Evolutionary conservation across 495 filamentous ascomycete species (phyloP).

Genomic region (Xylaria sp.): DNA sequence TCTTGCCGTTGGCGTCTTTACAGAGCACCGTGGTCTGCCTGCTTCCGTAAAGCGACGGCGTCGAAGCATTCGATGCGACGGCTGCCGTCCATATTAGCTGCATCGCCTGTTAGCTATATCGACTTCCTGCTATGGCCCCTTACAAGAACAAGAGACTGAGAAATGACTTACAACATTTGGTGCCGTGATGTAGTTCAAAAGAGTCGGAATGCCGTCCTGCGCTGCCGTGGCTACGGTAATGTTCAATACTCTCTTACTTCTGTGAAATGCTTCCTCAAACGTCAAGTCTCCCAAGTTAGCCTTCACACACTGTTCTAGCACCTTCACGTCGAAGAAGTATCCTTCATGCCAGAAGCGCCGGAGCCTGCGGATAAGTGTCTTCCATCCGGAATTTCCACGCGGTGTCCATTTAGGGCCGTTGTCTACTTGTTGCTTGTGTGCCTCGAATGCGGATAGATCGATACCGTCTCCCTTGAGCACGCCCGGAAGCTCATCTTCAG

Average conservation of each 20-base stretch:
- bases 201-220: slow-evolving; percentile 77
- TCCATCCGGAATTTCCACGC: slow-evolving; percentile 53
- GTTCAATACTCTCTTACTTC: slow-evolving; percentile 87
- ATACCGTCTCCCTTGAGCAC: slow-evolving; percentile 82
- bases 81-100: slow-evolving; percentile 93
- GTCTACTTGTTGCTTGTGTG: slow-evolving; percentile 37
- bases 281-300: slow-evolving; percentile 89
- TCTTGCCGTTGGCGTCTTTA: slow-evolving; percentile 79
- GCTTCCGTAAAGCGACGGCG: slow-evolving; percentile 65
- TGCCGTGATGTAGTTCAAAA: slow-evolving; percentile 92
- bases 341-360: slow-evolving; percentile 73
- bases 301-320: slow-evolving; percentile 85
- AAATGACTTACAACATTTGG: slow-evolving; percentile 81
- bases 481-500: slow-evolving; percentile 80
- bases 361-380: slow-evolving; percentile 66
- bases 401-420: slow-evolving; percentile 26
- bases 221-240: slow-evolving; percentile 84
- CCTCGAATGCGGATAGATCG: slow-evolving; percentile 80
- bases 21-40: slow-evolving; percentile 74
- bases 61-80: slow-evolving; percentile 86
- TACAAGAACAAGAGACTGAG: neutral
- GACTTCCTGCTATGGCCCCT: neutral
- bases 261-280: slow-evolving; percentile 90
- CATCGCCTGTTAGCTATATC: slow-evolving; percentile 26
- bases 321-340: slow-evolving; percentile 80